A percentile compares a stretch with the other conserved stretches of the same genome.
Evolutionary conservation across 805 yeast genomes (phyloP).

Genomic region (Zygoascus ofunaensis): DNA sequence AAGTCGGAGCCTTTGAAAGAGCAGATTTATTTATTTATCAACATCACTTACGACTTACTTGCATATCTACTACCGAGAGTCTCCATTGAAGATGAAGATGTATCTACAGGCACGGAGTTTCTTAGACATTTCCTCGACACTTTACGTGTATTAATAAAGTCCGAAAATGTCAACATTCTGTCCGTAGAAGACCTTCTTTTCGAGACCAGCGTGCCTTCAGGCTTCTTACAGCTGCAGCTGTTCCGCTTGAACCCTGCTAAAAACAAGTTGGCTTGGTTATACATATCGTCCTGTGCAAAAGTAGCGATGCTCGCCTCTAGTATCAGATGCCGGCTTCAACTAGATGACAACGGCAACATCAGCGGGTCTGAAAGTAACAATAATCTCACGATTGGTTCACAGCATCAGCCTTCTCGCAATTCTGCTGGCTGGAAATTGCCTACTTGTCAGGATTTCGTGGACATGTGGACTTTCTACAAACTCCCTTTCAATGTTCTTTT

Average conservation of each 20-base stretch:
- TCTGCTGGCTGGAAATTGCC: not conserved
- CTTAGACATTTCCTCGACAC: not conserved
- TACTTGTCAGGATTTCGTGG: not conserved
- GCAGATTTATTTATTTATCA: conserved; percentile 5
- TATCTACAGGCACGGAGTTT: not conserved
- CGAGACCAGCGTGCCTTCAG: not conserved
- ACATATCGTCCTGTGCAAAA: not conserved
- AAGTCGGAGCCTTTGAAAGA: conserved; percentile 1
- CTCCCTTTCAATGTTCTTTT: not conserved
- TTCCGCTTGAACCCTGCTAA: not conserved
- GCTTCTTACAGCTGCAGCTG: not conserved
- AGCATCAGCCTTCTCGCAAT: too few species aligned
- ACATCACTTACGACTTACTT: conserved; percentile 1
- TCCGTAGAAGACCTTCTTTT: not conserved
- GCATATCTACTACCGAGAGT: not conserved
- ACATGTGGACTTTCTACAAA: not conserved
- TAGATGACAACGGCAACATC: not conserved
- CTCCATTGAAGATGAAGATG: not conserved
- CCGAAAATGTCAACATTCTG: not conserved
- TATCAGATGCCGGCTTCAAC: not conserved
- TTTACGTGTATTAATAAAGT: not conserved
- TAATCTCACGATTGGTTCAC: not conserved
- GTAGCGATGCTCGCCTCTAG: not conserved
- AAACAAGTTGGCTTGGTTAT: not conserved
- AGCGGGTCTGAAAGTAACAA: not conserved